Conservation (phyloP, 2,329 filamentous ascomycete genomes). For the Magnaporthiopsis rhizophila region DNA sequence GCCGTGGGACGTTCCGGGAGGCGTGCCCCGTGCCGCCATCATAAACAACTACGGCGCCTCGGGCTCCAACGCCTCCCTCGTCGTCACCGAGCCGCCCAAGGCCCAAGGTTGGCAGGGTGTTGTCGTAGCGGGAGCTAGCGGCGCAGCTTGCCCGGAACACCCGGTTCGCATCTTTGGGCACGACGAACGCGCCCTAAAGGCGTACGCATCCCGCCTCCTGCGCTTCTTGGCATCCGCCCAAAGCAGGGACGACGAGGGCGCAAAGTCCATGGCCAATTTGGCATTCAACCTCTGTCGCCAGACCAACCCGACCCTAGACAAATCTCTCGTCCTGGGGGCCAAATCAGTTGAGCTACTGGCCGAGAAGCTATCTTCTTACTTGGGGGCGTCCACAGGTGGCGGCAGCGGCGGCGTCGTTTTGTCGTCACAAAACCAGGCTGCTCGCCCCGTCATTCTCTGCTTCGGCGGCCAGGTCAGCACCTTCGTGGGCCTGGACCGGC, state of each 20-base stretch:
- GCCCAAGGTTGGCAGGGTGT: not conserved
- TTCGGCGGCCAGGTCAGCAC: conserved; percentile 26
- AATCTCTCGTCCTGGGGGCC: conserved; percentile 18
- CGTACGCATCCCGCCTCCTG: too few species aligned
- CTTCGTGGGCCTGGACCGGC: conserved; percentile 21
- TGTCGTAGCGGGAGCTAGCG: too few species aligned
- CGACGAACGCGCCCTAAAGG: conserved; percentile 8
- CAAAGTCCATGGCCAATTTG: conserved; percentile 20
- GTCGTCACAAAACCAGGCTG: conserved; percentile 7
- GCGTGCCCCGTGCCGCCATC: conserved; percentile 11
- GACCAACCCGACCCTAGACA: conserved; percentile 18
- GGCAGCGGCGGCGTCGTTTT: not conserved
- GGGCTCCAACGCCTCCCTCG: conserved; percentile 20
- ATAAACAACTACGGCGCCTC: conserved; percentile 30
- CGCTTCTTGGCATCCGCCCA: too few species aligned
- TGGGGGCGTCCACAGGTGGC: not conserved
- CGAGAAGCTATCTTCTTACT: conserved; percentile 13
- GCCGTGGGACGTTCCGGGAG: conserved; percentile 16
- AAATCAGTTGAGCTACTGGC: conserved; percentile 19
- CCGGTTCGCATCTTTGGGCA: conserved; percentile 9
- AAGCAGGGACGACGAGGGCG: too few species aligned
- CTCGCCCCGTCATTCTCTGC: conserved; percentile 24
- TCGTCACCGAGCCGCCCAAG: conserved; percentile 13
- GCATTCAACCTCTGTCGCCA: conserved; percentile 24
- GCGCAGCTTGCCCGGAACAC: not conserved